Conservation (phyloP, 225 moss, liverwort and hornwort genomes). For the Straminergon stramineum region DNA sequence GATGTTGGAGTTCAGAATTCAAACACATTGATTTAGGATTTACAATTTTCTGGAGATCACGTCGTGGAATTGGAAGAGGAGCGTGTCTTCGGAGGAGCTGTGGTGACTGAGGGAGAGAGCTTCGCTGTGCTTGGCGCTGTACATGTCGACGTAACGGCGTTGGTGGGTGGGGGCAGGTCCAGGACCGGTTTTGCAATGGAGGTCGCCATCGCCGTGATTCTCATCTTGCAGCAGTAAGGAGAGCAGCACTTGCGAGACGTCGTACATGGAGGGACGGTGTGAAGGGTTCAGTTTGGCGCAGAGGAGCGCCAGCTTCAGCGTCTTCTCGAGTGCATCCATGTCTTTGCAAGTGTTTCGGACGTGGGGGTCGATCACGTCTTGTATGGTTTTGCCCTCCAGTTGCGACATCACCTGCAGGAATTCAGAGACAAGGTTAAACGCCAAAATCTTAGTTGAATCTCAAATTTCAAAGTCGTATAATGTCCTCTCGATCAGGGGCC, state of each 20-base stretch:
- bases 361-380: slow-evolving; percentile 56
- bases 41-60: slow-evolving; percentile 56
- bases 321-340: slow-evolving; percentile 56
- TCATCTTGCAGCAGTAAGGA: slow-evolving; percentile 41
- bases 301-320: slow-evolving; percentile 66
- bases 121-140: slow-evolving; percentile 65
- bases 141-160: slow-evolving; percentile 69
- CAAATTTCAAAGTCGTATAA: not conserved
- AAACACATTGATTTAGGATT: not conserved
- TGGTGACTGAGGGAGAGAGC: slow-evolving; percentile 42
- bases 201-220: not conserved
- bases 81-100: slow-evolving; percentile 56
- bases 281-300: slow-evolving; percentile 73
- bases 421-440: not conserved
- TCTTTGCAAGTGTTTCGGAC: slow-evolving; percentile 58
- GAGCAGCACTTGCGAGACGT: slow-evolving; percentile 82
- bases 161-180: not conserved
- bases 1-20: not conserved
- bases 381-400: slow-evolving; percentile 51
- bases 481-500: not conserved
- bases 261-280: slow-evolving; percentile 78
- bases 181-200: not conserved
- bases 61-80: slow-evolving; percentile 75
- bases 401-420: slow-evolving; percentile 45
- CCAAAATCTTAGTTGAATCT: not conserved